Evolutionary conservation across 148 eudicot species (phyloP), one percentile per base, ranked within the genome.

Genomic region (Rhododendron williamsianum): DNA sequence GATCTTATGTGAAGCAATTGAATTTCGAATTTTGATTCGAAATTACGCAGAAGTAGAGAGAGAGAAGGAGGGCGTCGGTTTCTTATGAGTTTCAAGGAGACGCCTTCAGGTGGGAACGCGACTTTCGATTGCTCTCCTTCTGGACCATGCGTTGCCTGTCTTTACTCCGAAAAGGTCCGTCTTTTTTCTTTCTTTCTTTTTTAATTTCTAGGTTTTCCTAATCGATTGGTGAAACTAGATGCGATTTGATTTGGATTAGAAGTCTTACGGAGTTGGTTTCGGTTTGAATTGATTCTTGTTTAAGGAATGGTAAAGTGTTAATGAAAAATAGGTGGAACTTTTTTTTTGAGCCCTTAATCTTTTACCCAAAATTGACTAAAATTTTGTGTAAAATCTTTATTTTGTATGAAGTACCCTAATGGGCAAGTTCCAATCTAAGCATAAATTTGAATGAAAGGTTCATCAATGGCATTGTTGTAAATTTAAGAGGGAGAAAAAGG

Each of bases 81-180:
- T 19, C 81, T 94, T 85, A 84, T 91, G 90, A 89, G 95, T 85
- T 91, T 96, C 82, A 92, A 88, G 86, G 99, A 95, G 79, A 95
- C 90, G 36, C 90, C 91, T 0, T 76, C 60, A 3, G 94, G 93
- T 71, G 89, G 90, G 41, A 94, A 93, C 88, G 35, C 88, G 35
- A 94, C 98, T 43, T 95, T 90, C 83, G 98, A 95, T 36, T 96
- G 99, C 86, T 90, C 97, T 51, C 98, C 98, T 88, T 95, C 98
- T 43, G 99, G 97, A 63, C 94, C 99, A 83, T 96, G 99, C 85
- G 85, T 96, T 72, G 90, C 95, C 48, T 96, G 98, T 82, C 88
- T 90, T 35, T 94, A 93, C 89, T 91, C 95, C 21, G 98, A 95
- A 86, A 96, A 96, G 99, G 99, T 96, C 15, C 43, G 21, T 78